Percentiles rank a stretch among this genome's conserved stretches.
phyloP scores from a whole-genome alignment of 257 asterid genomes.

The Salvia miltiorrhiza region DNA sequence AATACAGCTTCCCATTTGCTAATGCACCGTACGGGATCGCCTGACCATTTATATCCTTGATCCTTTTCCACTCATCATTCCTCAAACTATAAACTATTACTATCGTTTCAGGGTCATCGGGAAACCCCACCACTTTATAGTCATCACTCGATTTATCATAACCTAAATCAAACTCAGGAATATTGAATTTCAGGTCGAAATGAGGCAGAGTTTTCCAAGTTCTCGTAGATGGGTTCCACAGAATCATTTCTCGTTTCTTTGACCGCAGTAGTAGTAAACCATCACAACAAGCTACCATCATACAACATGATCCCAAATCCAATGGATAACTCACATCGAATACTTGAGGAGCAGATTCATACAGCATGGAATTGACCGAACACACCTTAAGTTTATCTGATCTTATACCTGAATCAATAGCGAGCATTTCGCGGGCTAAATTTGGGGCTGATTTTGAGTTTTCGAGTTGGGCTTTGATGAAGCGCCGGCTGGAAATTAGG shows the following conservation, averaged over 20 bases:
- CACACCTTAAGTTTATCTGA: slow-evolving; percentile 21
- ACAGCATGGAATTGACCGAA: slow-evolving; percentile 29
- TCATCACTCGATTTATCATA: slow-evolving; percentile 41
- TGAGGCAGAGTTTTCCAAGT: slow-evolving; percentile 36
- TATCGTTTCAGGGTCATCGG: slow-evolving; percentile 19
- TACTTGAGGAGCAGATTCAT: slow-evolving; percentile 23
- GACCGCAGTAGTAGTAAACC: slow-evolving; percentile 41
- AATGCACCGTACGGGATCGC: slow-evolving; percentile 22
- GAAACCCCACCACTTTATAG: slow-evolving; percentile 55
- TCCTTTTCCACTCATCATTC: slow-evolving; percentile 41
- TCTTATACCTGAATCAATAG: slow-evolving; percentile 13
- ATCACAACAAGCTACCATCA: slow-evolving; percentile 48
- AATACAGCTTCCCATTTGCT: slow-evolving; percentile 57
- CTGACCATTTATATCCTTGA: slow-evolving; percentile 27
- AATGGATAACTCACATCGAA: slow-evolving; percentile 6
- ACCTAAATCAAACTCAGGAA: slow-evolving; percentile 40
- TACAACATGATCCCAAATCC: not conserved
- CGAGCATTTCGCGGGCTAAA: slow-evolving; percentile 8
- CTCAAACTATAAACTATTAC: slow-evolving; percentile 46
- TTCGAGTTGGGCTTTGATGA: slow-evolving; percentile 34
- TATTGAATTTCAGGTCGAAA: slow-evolving; percentile 22
- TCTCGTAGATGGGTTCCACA: slow-evolving; percentile 51
- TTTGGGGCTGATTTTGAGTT: not conserved
- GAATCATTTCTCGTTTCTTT: slow-evolving; percentile 20
- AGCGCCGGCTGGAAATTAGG: slow-evolving; percentile 34